Evolutionary conservation across 2,329 filamentous ascomycete genomes (phyloP).

Genomic region (Cyphellophora europaea): DNA sequence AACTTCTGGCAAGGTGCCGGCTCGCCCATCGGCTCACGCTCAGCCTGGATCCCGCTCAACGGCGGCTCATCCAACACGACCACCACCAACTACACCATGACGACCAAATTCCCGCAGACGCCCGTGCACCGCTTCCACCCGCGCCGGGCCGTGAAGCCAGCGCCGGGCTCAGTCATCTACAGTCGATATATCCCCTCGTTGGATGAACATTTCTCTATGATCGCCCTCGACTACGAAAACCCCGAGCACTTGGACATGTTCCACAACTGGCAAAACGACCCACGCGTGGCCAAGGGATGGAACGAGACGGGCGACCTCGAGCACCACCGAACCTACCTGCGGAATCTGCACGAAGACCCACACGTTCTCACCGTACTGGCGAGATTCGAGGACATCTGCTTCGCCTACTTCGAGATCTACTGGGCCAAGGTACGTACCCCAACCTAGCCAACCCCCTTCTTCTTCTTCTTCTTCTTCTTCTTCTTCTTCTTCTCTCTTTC

Average conservation of each 20-base stretch:
- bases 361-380: constrained; percentile 63
- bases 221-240: constrained; percentile 59
- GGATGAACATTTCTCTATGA: constrained; percentile 66
- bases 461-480: constrained; percentile 16
- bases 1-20: constrained; percentile 64
- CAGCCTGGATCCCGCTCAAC: constrained; percentile 40
- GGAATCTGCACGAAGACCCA: constrained; percentile 58
- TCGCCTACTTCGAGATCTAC: constrained; percentile 74
- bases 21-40: constrained; percentile 56
- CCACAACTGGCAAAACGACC: constrained; percentile 76
- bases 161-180: constrained; percentile 62
- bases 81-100: constrained; percentile 30
- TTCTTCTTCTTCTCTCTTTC: constrained; percentile 17
- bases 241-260: constrained; percentile 61
- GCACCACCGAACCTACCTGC: constrained; percentile 63
- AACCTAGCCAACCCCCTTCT: constrained; percentile 27
- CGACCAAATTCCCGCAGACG: constrained; percentile 25
- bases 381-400: constrained; percentile 59
- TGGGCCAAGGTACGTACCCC: constrained; percentile 54
- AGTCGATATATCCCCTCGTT: constrained; percentile 71
- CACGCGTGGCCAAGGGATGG: constrained; percentile 71
- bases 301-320: constrained; percentile 68
- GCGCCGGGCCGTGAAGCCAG: constrained; percentile 61
- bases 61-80: no score
- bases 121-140: constrained; percentile 58